phyloP scores from a whole-genome alignment of 805 yeast genomes.

The Yarrowia keelungensis region DNA sequence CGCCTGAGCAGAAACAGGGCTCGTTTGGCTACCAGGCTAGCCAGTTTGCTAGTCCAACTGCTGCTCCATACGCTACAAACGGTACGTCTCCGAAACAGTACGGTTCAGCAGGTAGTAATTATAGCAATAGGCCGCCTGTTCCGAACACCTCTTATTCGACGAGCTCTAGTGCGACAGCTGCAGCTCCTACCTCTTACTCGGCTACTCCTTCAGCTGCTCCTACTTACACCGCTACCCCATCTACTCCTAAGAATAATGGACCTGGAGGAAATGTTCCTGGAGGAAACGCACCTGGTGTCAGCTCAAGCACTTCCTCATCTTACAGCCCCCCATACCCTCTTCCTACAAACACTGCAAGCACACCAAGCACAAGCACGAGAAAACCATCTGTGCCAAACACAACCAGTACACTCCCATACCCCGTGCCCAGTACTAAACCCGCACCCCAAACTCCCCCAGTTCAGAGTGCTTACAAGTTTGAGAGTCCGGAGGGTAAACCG shows the following conservation, averaged over 20 bases:
- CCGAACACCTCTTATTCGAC: not conserved
- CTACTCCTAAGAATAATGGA: constrained; percentile 2
- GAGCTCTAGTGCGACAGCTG: too few relatives aligned
- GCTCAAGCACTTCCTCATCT: not conserved
- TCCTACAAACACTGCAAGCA: not conserved
- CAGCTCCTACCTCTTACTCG: not conserved
- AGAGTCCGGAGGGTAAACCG: constrained; percentile 2
- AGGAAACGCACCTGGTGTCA: not conserved
- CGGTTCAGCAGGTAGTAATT: not conserved
- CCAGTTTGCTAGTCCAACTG: constrained; percentile 11
- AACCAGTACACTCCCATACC: not conserved
- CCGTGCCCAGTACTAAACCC: constrained; percentile 3
- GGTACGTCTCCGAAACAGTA: constrained; percentile 4
- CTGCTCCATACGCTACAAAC: constrained; percentile 13
- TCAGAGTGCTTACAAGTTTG: not conserved
- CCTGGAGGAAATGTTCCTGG: not conserved
- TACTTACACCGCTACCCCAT: not conserved
- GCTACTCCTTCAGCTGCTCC: too few relatives aligned
- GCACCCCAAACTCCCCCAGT: constrained; percentile 12
- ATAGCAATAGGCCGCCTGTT: constrained; percentile 2
- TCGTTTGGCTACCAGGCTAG: constrained; percentile 10
- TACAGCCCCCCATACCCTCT: constrained; percentile 16
- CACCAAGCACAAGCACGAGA: too few relatives aligned
- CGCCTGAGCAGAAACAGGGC: not conserved
- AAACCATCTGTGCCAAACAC: not conserved